Evolutionary conservation across 129 eudicot genomes (phyloP).

Genomic region (Daucus carota): DH1_v3.0 NC_030381.2:27581501-27582000

Average conservation of each 20-base stretch:
- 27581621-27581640: background rate
- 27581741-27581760: background rate
- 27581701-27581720: background rate
- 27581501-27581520: background rate
- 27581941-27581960: constrained; percentile 89
- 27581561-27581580: background rate
- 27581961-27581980: constrained; percentile 79
- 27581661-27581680: background rate
- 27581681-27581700: background rate
- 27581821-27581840: background rate
- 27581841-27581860: constrained; percentile 31
- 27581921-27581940: constrained; percentile 59
- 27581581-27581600: background rate
- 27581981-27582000: constrained; percentile 57
- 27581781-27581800: background rate
- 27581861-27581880: constrained; percentile 58
- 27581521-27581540: background rate
- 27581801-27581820: background rate
- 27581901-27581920: constrained; percentile 60
- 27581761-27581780: background rate
- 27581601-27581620: background rate
- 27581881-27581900: constrained; percentile 43
- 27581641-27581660: background rate
- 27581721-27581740: background rate
- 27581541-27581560: background rate